Evolutionary conservation across 208 protist genomes (phyloP).

Genomic region (Leishmania gerbilli): DNA sequence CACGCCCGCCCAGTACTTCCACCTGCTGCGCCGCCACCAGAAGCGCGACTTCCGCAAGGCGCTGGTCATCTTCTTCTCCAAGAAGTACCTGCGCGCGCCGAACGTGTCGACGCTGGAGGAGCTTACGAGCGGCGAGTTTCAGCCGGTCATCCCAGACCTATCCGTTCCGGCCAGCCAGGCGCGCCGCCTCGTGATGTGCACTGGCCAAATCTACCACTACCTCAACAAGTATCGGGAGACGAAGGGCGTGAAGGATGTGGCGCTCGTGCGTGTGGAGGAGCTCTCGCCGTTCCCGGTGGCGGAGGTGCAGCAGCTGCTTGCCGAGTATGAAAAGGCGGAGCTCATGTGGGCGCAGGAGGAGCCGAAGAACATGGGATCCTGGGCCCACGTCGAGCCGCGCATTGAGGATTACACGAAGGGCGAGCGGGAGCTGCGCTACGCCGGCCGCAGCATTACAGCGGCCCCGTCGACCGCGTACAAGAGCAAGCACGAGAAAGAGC

Average conservation of each 20-base stretch:
- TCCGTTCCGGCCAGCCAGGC: slow-evolving; percentile 65
- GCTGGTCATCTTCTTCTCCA: slow-evolving; percentile 95
- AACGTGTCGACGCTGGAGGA: slow-evolving; percentile 82
- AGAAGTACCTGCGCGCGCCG: slow-evolving; percentile 88
- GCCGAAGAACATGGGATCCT: slow-evolving; percentile 97
- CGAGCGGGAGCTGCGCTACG: slow-evolving; percentile 57
- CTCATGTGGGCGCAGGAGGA: slow-evolving; percentile 98
- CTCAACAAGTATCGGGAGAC: slow-evolving; percentile 74
- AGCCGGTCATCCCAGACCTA: slow-evolving; percentile 81
- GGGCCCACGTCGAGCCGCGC: slow-evolving; percentile 83
- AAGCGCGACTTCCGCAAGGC: slow-evolving; percentile 98
- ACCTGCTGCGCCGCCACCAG: slow-evolving; percentile 97
- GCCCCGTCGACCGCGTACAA: slow-evolving; percentile 77
- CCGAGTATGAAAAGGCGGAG: slow-evolving; percentile 90
- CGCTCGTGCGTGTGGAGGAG: slow-evolving; percentile 95
- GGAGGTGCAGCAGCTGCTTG: slow-evolving; percentile 81
- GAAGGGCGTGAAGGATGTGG: slow-evolving; percentile 74
- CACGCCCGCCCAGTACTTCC: slow-evolving; percentile 99
- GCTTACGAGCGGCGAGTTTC: slow-evolving; percentile 61
- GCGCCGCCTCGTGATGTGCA: slow-evolving; percentile 94
- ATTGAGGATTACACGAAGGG: slow-evolving; percentile 78
- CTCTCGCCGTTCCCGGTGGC: slow-evolving; percentile 97
- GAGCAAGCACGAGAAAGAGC: slow-evolving; percentile 74
- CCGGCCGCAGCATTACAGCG: slow-evolving; percentile 56
- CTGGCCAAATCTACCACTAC: slow-evolving; percentile 97